Evolutionary conservation across 352 stramenopile species (phyloP), one percentile per base, ranked within the genome.

Genomic region (Globisporangium heterothallicum): DNA sequence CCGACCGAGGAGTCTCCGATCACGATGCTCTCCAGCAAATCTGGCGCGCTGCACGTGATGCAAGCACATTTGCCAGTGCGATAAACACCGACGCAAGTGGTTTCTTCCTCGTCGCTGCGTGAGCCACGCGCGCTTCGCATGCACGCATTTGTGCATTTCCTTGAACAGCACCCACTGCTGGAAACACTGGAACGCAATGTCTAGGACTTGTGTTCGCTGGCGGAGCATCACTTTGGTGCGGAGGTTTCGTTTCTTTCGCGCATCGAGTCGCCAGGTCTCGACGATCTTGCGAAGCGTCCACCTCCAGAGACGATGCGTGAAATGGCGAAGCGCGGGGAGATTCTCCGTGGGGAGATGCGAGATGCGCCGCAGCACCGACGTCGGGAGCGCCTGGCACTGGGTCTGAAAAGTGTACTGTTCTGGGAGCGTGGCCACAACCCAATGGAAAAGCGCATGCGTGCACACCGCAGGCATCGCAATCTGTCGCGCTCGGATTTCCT

Each of bases 391-490:
- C n/a, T 58, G 54, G 25, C 49, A 72, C 6, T 63, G 42, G 1
- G 49, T 62, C 4, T 44, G 24, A 7, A 72, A 64, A 35, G 47
- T 12, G 6, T 68, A 24, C 16, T 59, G 50, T 24, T 63, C 61
- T 3, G 72, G 73, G 0, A 88, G 59, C 30, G 55, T 63, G 4
- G 56, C 8, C 4, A 44, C 45, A 26, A 86, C 53, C 74, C 78
- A 88, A 21, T 58, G 70, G 46, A 86, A 84, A 12, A 86, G 16
- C 0, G 71, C 64, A 41, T 68, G 52, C 7, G 64, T 73, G 36
- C 71, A 73, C 16, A 63, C 45, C 3, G 67, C 53, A 12, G 68
- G 47, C 16, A 73, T 49, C 5, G 72, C 16, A 0, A 59, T 44
- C 6, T 70, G 64, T 0, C 57, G 51, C 18, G 67, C 34, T 1